Base-by-base conservation (phyloP, 257 asterid genomes). In the Scutellaria baicalensis region DNA sequence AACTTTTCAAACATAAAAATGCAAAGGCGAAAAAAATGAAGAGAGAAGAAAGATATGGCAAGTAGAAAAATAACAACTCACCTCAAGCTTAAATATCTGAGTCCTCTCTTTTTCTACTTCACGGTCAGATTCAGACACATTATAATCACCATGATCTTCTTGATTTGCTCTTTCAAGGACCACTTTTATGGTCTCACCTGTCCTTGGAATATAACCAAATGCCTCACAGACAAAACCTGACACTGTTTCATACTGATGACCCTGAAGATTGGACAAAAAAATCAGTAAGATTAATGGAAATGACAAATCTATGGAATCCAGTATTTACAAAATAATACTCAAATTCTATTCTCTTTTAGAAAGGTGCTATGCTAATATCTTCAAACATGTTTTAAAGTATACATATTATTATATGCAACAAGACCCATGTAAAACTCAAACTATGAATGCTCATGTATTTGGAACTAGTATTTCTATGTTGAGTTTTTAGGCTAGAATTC, bases 171-270 rank as follows among this genome's bases (percentile, higher is more conserved):
- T 89, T 83, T 91, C 97, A 60, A 94, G 87, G 36, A 87, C 87
- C 59, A 94, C 95, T 76, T 89, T 85, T 68, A 88, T 85, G 49
- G 91, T 91, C 82, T 94, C 99, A 21, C 99, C 97, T 21, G 99
- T 89, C 78, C 95, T 89, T 3, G 99, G 99, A 69, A 94, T 94
- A 74, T 94, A 94, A 48, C 99, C 99, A 39, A 94, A 94, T 80
- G 96, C 97, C 84, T 94, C 99, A 40, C 99, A 94, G 27, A 94
- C 87, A 79, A 91, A 94, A 47, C 99, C 99, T 8, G 99, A 91
- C 64, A 94, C 99, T 12, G 97, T 91, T 81, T 94, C 99, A 52
- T 89, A 94, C 59, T 91, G 99, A 81, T 91, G 95, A 68, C 83
- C 97, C 99, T 94, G 95, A 70, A 77, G 68, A 64, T 63, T 44